These are phyloP conservation scores for Epithele typhae DNA, from an alignment of 768 basidiomycete genomes.

Conservation along the genomic window DNA sequence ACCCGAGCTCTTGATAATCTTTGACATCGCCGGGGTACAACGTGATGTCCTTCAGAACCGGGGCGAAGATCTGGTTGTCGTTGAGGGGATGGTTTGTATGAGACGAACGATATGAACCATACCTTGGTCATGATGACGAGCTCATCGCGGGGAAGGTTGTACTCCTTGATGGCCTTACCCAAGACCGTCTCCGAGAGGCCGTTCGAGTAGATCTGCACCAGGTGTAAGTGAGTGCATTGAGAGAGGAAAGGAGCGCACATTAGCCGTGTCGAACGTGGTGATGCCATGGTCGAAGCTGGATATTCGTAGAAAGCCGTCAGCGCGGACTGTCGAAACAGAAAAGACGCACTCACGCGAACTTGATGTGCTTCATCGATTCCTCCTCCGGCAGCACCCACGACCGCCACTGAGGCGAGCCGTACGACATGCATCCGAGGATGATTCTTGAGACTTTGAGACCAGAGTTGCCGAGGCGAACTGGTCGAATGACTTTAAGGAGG, in stretches of 20 bases:
- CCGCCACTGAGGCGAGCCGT: conserved; percentile 27
- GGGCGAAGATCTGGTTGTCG: conserved; percentile 10
- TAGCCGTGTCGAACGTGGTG: conserved; percentile 34
- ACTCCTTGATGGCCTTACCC: conserved; percentile 43
- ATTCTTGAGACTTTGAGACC: conserved; percentile 26
- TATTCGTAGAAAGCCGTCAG: not conserved
- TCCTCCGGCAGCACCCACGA: conserved; percentile 36
- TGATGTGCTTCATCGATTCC: conserved; percentile 35
- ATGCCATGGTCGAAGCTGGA: conserved; percentile 32
- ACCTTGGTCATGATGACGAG: conserved; percentile 51
- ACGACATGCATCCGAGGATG: conserved; percentile 33
- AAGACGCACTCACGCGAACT: conserved; percentile 32
- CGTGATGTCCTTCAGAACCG: conserved; percentile 10
- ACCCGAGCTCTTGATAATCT: conserved; percentile 27
- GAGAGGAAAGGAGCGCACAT: conserved; percentile 16
- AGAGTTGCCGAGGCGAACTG: conserved; percentile 26
- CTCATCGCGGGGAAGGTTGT: conserved; percentile 41
- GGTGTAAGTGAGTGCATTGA: no score
- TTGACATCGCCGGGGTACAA: not conserved
- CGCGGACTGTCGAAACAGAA: not conserved
- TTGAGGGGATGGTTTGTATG: no score
- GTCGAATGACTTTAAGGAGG: not conserved
- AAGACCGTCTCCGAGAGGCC: conserved; percentile 41
- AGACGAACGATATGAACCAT: not conserved
- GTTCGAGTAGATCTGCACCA: conserved; percentile 31